Evolutionary conservation across 495 filamentous ascomycete genomes (phyloP), one percentile per base, ranked within the genome.

Genomic region (Neurospora sp.): DNA sequence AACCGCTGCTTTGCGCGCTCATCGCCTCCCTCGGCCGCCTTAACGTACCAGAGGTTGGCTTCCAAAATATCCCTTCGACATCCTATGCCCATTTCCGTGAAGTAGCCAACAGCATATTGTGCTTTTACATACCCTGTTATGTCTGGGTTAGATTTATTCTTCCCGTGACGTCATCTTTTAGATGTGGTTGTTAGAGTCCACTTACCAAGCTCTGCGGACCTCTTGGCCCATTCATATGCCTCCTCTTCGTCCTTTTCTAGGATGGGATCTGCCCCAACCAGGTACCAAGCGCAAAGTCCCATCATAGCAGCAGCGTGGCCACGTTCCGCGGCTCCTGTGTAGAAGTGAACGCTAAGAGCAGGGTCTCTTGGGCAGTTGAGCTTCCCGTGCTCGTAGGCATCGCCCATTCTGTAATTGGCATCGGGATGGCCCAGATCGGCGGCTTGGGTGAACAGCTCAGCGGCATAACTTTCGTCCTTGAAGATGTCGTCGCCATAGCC

Each of bases 31-130:
- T 97, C 96, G 10, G 96, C 96, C 3, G 96, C 95, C 80, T 92
- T 92, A 70, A 98, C 96, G 78, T 99, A 99, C 96, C 95, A 98
- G 8, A 97, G 92, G 76, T 98, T 98, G 71, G 96, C 95, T 79
- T 98, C 93, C 73, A 99, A 86, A 3, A 94, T 89, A 79, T 99
- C 96, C 27, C 94, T 90, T 6, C 94, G 91, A 80, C 93, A 97
- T 31, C 96, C 96, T 73, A 99, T 97, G 70, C 96, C 96, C 91
- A 94, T 97, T 82, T 99, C 96, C 9, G 93, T 98, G 81, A 99
- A 99, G 83, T 97, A 99, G 17, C 94, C 96, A 20, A 95, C 88
- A 1, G 96, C 93, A 75, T 98, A 99, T 80, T 98, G 88, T 6
- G 96, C 96, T 84, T 99, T 99, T 8, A 93, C 88, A 48, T 93